Evolutionary conservation across 2,329 filamentous ascomycete species (phyloP), one percentile per base, ranked within the genome.

Genomic region (Penicillium griseofulvum): DNA sequence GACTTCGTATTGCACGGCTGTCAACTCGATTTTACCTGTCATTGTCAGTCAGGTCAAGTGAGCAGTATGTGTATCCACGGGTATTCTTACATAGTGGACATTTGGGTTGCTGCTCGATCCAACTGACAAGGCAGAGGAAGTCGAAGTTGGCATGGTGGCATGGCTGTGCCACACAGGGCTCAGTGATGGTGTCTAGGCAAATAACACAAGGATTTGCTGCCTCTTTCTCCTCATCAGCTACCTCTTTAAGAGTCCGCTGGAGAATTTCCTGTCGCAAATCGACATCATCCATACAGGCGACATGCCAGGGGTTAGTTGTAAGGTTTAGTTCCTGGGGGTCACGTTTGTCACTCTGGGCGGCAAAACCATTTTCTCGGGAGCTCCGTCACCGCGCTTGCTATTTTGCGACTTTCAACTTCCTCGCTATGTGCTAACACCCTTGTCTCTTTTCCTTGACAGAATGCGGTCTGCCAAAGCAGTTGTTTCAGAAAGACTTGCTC

Each of bases 71-170:
- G 1, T 34, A 5, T 24, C 3, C 1, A 5, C 1, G 34, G 16
- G 8, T 26, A 11, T 29, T n/a, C 78, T 38, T 87, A 83, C 92
- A 97, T 49, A 97, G 79, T 17, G 93, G 92, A 67, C 92, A 97
- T 45, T 79, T 82, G 0, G 86, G 79, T 10, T 83, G 83, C 60
- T 88, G 80, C 63, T 91, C 82, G 5, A 96, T 78, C 92, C 93
- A 97, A 73, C 82, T 91, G 22, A 87, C 75, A 6, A 96, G 82
- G 71, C 92, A 97, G 12, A 90, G 72, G 68, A 91, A 95, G 77
- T 97, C 91, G 70, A 95, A 96, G 63, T 86, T 85, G 54, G 79
- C 76, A 76, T 97, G 92, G 39, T 83, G 81, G 78, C 92, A 97
- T 8, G 92, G 91, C 19, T 82, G 76, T 8, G 89, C 84, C 48